Evolutionary conservation across 225 moss, liverwort and hornwort genomes (phyloP), one percentile per base, ranked within the genome.

Genomic region (Asterella californica): DNA sequence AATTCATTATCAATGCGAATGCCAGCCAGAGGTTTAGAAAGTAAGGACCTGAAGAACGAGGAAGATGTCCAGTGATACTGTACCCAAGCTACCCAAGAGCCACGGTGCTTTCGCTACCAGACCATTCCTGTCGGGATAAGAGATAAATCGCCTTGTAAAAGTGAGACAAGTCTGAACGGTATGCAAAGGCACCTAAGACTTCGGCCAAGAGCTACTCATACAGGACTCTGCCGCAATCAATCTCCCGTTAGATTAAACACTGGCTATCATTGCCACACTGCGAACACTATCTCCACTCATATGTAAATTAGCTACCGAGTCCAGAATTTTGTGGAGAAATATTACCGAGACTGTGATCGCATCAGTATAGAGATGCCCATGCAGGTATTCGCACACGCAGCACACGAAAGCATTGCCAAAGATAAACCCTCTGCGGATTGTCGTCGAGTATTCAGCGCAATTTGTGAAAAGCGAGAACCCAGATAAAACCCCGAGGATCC

Each of bases 371-470:
- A 89, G 50, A 68, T 52, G 60, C 95, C 93, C 67, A 91, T 93
- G 33, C 84, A 86, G 4, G 83, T 49, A 81, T 96, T 96, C 19
- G 93, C 95, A 73, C 88, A 36, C 62, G 89, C 85, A 59, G 95
- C 95, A 86, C 87, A 92, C 8, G 69, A 64, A 77, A 93, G 76
- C 95, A 96, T 96, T 60, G 90, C 87, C 75, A 93, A 83, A 76
- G 95, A 92, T 81, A 96, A 84, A 76, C 95, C 95, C 79, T 93
- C 92, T 45, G 89, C 89, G 53, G 95, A 93, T 61, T 91, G 87
- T 61, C 95, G 88, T 57, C 92, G 85, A 60, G 83, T 81, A 76
- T 92, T 92, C 76, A 88, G 89, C 9, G 75, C 22, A 64, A 96
- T 82, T 80, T 96, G 95, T 61, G 95, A 86, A 80, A 90, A 71